Evolutionary conservation across 2,329 filamentous ascomycete species (phyloP).

Genomic region (Periconia sp.): DNA sequence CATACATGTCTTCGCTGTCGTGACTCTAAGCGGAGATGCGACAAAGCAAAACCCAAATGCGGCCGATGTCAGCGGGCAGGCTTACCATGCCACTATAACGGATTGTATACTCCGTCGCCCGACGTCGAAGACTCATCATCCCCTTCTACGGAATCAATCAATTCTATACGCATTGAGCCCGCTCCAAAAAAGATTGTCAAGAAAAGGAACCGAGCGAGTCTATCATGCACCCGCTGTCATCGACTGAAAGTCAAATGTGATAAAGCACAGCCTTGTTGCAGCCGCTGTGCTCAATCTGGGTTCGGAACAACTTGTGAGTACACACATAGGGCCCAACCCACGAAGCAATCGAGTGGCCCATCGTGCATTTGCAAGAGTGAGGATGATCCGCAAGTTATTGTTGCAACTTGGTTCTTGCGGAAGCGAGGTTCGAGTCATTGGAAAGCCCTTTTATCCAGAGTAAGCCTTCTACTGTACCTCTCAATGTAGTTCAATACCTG

Average conservation of each 20-base stretch:
- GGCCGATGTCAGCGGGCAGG: slow-evolving; percentile 1
- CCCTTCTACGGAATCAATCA: background rate
- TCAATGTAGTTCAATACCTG: background rate
- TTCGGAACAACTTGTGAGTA: slow-evolving; percentile 18
- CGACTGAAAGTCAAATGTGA: slow-evolving; percentile 31
- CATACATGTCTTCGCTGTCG: slow-evolving; percentile 3
- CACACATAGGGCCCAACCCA: slow-evolving; percentile 14
- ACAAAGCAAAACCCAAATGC: slow-evolving; percentile 5
- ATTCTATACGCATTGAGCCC: background rate
- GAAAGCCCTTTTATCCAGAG: slow-evolving; percentile 17
- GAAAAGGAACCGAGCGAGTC: slow-evolving; percentile 20
- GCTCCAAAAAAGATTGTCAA: slow-evolving; percentile 3
- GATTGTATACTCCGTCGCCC: no score
- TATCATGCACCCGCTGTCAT: slow-evolving; percentile 30
- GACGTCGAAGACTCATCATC: background rate
- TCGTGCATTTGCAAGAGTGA: slow-evolving; percentile 11
- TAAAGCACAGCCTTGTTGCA: slow-evolving; percentile 22
- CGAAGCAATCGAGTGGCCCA: slow-evolving; percentile 6
- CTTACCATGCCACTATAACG: background rate
- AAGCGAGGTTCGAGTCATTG: slow-evolving; percentile 22
- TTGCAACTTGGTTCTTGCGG: slow-evolving; percentile 26
- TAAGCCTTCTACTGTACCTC: slow-evolving; percentile 5
- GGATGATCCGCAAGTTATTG: slow-evolving; percentile 21
- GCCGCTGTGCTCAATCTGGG: slow-evolving; percentile 22
- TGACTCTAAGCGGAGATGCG: slow-evolving; percentile 4